Evolutionary conservation across 306 rosid species (phyloP), one percentile per base, ranked within the genome.

Genomic region (Ormosia semicastrata): DNA sequence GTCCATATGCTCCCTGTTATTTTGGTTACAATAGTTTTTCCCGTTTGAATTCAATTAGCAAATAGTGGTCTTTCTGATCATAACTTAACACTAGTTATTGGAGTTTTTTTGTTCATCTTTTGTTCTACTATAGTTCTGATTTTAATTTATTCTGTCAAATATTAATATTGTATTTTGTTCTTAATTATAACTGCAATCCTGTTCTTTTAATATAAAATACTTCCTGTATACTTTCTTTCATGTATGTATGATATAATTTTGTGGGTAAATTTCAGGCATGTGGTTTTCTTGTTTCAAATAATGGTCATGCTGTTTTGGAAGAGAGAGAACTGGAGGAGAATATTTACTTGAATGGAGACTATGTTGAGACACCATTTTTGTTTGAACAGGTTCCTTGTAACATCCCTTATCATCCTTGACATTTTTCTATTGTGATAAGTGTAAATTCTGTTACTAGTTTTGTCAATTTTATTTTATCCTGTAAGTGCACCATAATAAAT

Each of bases 301-400:
- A 69, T 82, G 88, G 60, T 68, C 92, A 84, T 73, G 79, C 85
- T 9, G 87, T 85, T 76, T 24, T 86, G 8, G 98, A 89, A 81
- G 95, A 94, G 84, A 88, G 84, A 81, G 98, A 94, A 85, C 77
- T 94, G 65, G 86, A 85, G 78, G 98, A 90, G 85, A 89, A 92
- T 80, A 73, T 92, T 17, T 85, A 82, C 89, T 85, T 93, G 66
- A 92, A 88, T 73, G 86, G 89, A 87, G 81, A 58, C 73, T 90
- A 88, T 81, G 87, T 85, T 58, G 95, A 92, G 75, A 80, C 90
- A 29, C 81, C 91, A 36, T 94, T 92, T 73, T 83, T 92, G 75
- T 89, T 92, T 83, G 95, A 92, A 77, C 93, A 90, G 94, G 98
- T 94, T 78, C 64, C 73, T 40, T 15, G 66, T 56, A 4, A 71